phyloP scores from a whole-genome alignment of 805 yeast species.

The Saccharomycopsis sp. region DNA sequence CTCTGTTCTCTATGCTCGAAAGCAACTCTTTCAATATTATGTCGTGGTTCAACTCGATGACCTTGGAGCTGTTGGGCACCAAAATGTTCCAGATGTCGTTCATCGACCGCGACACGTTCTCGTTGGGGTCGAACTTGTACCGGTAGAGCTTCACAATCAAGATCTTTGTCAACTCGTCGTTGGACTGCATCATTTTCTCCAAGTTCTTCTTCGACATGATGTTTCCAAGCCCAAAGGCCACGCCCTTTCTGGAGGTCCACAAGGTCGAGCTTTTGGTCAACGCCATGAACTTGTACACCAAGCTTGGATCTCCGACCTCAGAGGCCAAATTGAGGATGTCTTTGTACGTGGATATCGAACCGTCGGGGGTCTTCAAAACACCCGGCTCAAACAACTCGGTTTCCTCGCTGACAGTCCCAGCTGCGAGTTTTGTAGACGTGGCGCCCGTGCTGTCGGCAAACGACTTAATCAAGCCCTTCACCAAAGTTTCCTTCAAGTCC shows the following conservation, averaged over 20 bases:
- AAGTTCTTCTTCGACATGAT: conserved; percentile 74
- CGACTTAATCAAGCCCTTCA: conserved; percentile 63
- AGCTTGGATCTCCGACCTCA: conserved; percentile 92
- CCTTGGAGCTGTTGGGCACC: conserved; percentile 46
- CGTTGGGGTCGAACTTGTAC: conserved; percentile 78
- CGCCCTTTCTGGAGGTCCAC: conserved; percentile 91
- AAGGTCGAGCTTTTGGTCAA: conserved; percentile 78
- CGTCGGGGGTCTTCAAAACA: conserved; percentile 68
- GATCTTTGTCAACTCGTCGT: conserved; percentile 46
- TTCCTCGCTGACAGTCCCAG: conserved; percentile 70
- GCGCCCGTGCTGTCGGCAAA: conserved; percentile 64
- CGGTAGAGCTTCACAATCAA: conserved; percentile 79
- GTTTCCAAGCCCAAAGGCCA: conserved; percentile 88
- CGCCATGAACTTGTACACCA: conserved; percentile 92
- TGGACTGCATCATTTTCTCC: conserved; percentile 49
- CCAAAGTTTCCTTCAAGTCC: conserved; percentile 63
- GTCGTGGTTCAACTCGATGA: conserved; percentile 48
- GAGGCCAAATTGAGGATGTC: conserved; percentile 84
- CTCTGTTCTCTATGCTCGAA: conserved; percentile 65
- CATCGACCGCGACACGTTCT: conserved; percentile 75
- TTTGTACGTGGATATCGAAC: conserved; percentile 83
- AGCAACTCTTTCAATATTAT: conserved; percentile 59
- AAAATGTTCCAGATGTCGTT: conserved; percentile 78
- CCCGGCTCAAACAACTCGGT: conserved; percentile 86
- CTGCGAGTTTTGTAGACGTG: conserved; percentile 33